Conservation (phyloP, 2,329 filamentous ascomycete genomes). For the Botrytis cinerea region DNA sequence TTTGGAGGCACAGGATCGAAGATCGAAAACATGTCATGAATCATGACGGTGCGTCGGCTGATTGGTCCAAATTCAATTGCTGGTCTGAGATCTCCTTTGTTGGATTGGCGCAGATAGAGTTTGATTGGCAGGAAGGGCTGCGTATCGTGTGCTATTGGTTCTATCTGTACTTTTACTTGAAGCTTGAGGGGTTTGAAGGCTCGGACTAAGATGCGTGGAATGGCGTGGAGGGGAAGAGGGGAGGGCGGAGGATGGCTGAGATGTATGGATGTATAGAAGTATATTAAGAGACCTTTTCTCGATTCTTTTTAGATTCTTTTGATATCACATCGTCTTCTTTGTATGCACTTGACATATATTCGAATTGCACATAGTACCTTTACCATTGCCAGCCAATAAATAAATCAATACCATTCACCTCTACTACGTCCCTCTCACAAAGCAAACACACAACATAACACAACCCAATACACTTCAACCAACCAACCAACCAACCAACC, state of each 20-base stretch:
- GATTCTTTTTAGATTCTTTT: rapidly evolving
- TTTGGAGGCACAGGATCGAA: not conserved
- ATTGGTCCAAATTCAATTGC: not conserved
- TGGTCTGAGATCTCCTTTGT: not conserved
- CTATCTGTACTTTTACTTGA: not conserved
- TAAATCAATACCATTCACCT: not conserved
- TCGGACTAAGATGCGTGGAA: not conserved
- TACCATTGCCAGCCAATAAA: too few species aligned
- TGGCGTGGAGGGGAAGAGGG: not conserved
- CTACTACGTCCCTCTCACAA: not conserved
- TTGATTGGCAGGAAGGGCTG: not conserved
- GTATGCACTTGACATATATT: too few species aligned
- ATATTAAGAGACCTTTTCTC: conserved; percentile 12
- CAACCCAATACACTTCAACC: not conserved
- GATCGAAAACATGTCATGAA: not conserved
- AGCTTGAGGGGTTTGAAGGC: not conserved
- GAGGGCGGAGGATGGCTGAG: too few species aligned
- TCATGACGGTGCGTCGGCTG: not conserved
- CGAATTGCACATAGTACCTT: too few species aligned
- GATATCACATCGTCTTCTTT: rapidly evolving
- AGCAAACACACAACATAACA: not conserved
- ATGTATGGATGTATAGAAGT: not conserved
- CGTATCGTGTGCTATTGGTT: conserved; percentile 8
- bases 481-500: not conserved
- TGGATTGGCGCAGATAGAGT: not conserved